phyloP scores from a whole-genome alignment of 371 early-diverging fungal genomes.

The Mortierella sp. region DNA sequence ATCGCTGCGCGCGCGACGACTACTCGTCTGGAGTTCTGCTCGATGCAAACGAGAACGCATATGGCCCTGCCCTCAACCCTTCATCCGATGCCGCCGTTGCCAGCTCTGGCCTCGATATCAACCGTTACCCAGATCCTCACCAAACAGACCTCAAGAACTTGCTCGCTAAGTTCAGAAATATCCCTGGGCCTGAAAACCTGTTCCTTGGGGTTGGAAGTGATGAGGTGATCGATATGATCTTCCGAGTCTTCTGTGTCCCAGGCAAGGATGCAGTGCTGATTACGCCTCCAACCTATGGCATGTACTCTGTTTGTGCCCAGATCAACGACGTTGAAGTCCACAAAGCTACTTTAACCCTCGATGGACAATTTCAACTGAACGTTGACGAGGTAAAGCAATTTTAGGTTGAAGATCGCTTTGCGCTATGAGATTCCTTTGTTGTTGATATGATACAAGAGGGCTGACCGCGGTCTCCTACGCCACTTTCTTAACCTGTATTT shows the following conservation, averaged over 20 bases:
- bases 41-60: slow-evolving; percentile 98
- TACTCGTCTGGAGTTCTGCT: slow-evolving; percentile 91
- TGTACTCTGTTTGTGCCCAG: slow-evolving; percentile 95
- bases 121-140: slow-evolving; percentile 97
- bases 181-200: slow-evolving; percentile 74
- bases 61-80: slow-evolving; percentile 76
- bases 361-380: slow-evolving; percentile 82
- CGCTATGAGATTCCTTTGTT: too few relatives aligned
- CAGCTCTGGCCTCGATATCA: slow-evolving; percentile 65
- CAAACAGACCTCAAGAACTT: slow-evolving; percentile 84
- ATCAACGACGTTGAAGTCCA: slow-evolving; percentile 94
- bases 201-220: slow-evolving; percentile 98
- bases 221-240: slow-evolving; percentile 93
- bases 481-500: too few relatives aligned
- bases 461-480: too few relatives aligned
- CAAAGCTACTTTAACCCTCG: slow-evolving; percentile 82
- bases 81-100: slow-evolving; percentile 30
- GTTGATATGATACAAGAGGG: too few relatives aligned
- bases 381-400: slow-evolving; percentile 69
- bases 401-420: too few relatives aligned
- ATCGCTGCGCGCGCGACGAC: slow-evolving; percentile 98
- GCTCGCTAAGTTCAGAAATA: slow-evolving; percentile 74
- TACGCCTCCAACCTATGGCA: slow-evolving; percentile 98
- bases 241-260: slow-evolving; percentile 93
- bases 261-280: slow-evolving; percentile 92